Percentiles rank a stretch among this genome's conserved stretches.
Conservation (phyloP, 148 eudicot species). For the Nepenthes mirabilis region DNA sequence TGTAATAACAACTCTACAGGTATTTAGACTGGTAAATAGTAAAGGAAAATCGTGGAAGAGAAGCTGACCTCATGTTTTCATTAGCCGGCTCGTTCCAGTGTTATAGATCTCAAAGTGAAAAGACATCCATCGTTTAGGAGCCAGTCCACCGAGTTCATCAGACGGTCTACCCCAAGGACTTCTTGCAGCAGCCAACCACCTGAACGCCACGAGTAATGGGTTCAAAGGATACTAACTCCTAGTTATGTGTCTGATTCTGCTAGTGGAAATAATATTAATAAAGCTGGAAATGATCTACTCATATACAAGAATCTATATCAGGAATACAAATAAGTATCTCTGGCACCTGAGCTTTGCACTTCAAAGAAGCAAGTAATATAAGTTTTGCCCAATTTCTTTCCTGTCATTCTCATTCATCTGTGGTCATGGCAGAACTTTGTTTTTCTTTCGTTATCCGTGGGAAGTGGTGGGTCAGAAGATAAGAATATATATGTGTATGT, state of each 20-base stretch:
- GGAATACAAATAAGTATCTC: conserved; percentile 21
- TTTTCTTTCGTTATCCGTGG: conserved; percentile 42
- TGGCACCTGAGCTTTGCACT: conserved; percentile 12
- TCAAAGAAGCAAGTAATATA: conserved; percentile 28
- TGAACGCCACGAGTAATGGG: conserved; percentile 9
- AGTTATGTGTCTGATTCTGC: conserved; percentile 8
- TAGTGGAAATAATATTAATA: conserved; percentile 15
- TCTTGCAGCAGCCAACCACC: conserved; percentile 7
- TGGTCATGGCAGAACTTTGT: conserved; percentile 32
- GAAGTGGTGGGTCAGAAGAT: no score
- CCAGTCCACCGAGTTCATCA: no score
- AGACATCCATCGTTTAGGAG: conserved; percentile 12
- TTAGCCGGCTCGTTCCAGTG: conserved; percentile 47
- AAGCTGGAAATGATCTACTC: conserved; percentile 18
- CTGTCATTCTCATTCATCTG: conserved; percentile 3
- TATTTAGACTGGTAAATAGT: conserved; percentile 12
- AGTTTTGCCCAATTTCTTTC: not conserved
- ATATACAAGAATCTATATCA: conserved; percentile 19
- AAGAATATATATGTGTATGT: no score
- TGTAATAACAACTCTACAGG: conserved; percentile 17
- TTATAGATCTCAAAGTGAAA: conserved; percentile 32
- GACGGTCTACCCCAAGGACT: no score
- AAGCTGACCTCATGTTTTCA: conserved; percentile 52
- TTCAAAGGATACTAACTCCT: conserved; percentile 10
- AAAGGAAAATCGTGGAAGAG: conserved; percentile 40